Evolutionary conservation across 2,329 filamentous ascomycete genomes (phyloP).

Genomic region (Lasiodiplodia hormozganensis): DNA sequence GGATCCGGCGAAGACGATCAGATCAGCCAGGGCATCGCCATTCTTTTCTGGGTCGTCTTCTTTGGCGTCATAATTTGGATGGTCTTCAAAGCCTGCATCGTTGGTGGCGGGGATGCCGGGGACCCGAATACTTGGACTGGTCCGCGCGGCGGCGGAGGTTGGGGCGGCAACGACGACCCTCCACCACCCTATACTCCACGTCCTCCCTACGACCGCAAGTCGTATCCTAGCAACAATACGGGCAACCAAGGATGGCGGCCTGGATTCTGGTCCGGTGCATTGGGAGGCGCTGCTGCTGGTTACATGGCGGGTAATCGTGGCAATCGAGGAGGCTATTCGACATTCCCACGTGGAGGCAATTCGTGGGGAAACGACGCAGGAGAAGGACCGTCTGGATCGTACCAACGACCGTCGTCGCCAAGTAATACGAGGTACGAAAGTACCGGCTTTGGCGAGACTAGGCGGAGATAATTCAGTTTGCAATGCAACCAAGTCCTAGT

Average conservation of each 20-base stretch:
- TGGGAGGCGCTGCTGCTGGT: conserved; percentile 71
- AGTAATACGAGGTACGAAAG: conserved; percentile 64
- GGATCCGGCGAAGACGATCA: conserved; percentile 48
- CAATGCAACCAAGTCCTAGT: background rate
- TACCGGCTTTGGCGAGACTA: conserved; percentile 76
- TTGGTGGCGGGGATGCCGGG: conserved; percentile 27
- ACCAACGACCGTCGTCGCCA: conserved; percentile 42
- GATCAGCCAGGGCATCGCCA: conserved; percentile 39
- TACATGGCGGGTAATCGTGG: conserved; percentile 60
- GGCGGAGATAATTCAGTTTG: conserved; percentile 32
- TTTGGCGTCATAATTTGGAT: conserved; percentile 67
- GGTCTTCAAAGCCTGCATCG: conserved; percentile 60
- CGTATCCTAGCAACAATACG: conserved; percentile 35
- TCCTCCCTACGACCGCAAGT: conserved; percentile 34
- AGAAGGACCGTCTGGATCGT: conserved; percentile 37
- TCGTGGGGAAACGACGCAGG: conserved; percentile 41
- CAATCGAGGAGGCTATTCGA: conserved; percentile 49
- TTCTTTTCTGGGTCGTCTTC: conserved; percentile 69
- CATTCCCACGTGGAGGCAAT: conserved; percentile 38
- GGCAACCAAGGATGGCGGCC: conserved; percentile 66
- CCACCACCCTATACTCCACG: conserved; percentile 56
- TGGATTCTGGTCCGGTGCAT: conserved; percentile 76
- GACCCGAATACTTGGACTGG: conserved; percentile 31
- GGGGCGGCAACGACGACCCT: conserved; percentile 57
- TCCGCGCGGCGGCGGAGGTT: conserved; percentile 45